Evolutionary conservation across 768 basidiomycete species (phyloP), one percentile per base, ranked within the genome.

Genomic region (Rhodotorula diobovata): DNA sequence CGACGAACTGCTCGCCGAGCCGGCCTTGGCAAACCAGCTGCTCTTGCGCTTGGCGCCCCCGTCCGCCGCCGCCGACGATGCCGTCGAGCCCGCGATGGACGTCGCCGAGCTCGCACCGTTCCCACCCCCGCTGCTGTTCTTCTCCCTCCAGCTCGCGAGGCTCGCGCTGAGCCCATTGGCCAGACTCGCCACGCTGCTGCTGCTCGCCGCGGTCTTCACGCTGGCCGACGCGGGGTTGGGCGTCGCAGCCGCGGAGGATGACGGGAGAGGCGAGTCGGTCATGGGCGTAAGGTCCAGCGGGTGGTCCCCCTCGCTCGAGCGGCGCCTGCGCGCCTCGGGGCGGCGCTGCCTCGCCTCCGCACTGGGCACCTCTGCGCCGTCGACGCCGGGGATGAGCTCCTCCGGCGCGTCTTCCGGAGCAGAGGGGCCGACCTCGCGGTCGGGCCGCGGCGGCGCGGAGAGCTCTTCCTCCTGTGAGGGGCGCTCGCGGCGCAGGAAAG

Each of bases 401-500:
- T 64, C 65, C 11, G 74, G 37, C 2, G 48, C 56, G 23, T 64
- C 60, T 15, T 68, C 57, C n/a, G n/a, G n/a, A n/a, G n/a, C n/a
- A n/a, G n/a, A n/a, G 10, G 67, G 58, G 20, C 64, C 54, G 23
- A 51, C 32, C n/a, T 72, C 57, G 53, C 71, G 72, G 23, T 67
- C 61, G 9, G 65, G 32, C 53, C 35, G 60, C 65, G 28, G 63
- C 35, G 39, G 65, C 63, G 41, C 71, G 34, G 70, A 63, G 58
- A 65, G 53, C 35, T 66, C 65, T 15, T 59, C 58, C 23, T 41
- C 58, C 12, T 20, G 8, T 32, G 53, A 43, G 1, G 58, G 39
- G 37, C 45, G 41, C 23, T 73, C 66, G 43, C 68, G 68, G 48
- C 83, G 81, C n/a, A 78, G 76, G 0, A 93, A 89, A 73, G 93